Evolutionary conservation across 768 basidiomycete species (phyloP).

Genomic region (Amanita fuliginea): DNA sequence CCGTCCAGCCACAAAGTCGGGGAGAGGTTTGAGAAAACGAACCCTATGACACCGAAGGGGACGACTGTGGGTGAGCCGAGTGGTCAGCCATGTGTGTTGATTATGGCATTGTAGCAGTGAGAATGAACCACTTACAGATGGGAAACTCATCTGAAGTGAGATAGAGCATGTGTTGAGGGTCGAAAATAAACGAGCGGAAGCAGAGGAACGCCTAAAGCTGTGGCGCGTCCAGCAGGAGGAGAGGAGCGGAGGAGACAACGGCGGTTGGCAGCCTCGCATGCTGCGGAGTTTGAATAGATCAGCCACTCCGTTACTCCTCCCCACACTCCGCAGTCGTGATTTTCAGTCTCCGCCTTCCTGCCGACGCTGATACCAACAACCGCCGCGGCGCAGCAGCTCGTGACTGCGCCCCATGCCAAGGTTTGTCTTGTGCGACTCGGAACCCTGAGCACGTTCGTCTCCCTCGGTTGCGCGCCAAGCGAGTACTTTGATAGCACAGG

Average conservation of each 20-base stretch:
- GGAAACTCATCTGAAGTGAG: conserved; percentile 87
- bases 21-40: conserved; percentile 12
- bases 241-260: not conserved
- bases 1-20: not conserved
- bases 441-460: too few relatives aligned
- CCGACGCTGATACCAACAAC: not conserved
- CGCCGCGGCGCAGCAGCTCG: not conserved
- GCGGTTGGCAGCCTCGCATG: not conserved
- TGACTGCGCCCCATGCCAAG: too few relatives aligned
- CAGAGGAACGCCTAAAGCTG: not conserved
- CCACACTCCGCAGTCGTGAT: not conserved
- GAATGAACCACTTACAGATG: conserved; percentile 49
- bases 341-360: not conserved
- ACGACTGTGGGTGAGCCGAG: conserved; percentile 41
- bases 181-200: conserved; percentile 13
- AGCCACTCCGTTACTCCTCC: not conserved
- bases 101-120: conserved; percentile 9
- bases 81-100: conserved; percentile 1
- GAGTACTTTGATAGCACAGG: too few relatives aligned
- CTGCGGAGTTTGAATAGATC: not conserved
- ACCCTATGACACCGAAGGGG: conserved; percentile 86
- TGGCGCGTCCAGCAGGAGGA: not conserved
- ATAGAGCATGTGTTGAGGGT: conserved; percentile 60
- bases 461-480: too few relatives aligned
- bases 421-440: too few relatives aligned